Conservation (phyloP, 352 stramenopile species). For the Pilasporangium apinafurcum region DNA sequence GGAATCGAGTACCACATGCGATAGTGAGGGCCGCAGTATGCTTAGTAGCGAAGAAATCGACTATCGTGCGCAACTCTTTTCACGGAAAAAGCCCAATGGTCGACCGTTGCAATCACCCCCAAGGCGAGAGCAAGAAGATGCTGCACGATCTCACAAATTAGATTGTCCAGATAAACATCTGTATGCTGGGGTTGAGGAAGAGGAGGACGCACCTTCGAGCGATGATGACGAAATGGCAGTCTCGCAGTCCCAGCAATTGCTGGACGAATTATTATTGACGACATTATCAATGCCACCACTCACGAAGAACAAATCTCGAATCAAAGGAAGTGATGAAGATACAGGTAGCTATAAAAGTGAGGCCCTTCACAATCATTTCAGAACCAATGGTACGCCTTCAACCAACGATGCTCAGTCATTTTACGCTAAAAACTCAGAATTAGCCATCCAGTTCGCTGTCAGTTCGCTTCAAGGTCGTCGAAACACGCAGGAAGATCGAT, state of each 20-base stretch:
- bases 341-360: not conserved
- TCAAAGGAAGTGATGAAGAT: not conserved
- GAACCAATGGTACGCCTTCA: not conserved
- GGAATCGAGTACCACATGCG: not conserved
- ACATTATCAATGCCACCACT: constrained; percentile 66
- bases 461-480: constrained; percentile 54
- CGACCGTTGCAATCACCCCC: constrained; percentile 1
- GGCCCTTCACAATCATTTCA: not conserved
- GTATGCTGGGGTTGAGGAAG: constrained; percentile 17
- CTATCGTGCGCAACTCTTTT: constrained; percentile 57
- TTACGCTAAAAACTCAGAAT: constrained; percentile 21
- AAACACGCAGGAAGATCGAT: constrained; percentile 74
- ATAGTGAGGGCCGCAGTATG: constrained; percentile 27
- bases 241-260: constrained; percentile 50
- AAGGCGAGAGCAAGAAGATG: constrained; percentile 16
- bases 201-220: constrained; percentile 30
- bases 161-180: not conserved
- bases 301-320: constrained; percentile 12
- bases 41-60: constrained; percentile 61
- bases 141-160: constrained; percentile 8
- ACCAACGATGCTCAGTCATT: constrained; percentile 25
- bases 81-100: constrained; percentile 49
- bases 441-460: constrained; percentile 35
- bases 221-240: constrained; percentile 63
- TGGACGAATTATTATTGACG: constrained; percentile 71